These are phyloP conservation scores for Thuja plicata DNA, from an alignment of 83 land plant genomes.

Conservation along the genomic window DNA sequence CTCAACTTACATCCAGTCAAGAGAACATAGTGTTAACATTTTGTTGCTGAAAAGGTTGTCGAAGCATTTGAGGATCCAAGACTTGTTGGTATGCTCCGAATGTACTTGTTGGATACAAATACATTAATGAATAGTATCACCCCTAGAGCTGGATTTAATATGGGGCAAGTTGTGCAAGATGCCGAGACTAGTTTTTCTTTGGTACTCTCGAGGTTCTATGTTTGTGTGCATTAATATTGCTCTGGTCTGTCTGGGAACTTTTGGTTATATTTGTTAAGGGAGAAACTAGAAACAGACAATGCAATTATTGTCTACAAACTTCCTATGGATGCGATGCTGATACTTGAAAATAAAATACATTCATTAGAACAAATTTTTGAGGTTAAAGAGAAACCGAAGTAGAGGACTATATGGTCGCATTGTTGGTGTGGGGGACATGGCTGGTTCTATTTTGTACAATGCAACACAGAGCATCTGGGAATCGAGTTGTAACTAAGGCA, in stretches of 20 bases:
- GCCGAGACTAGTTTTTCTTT: slow-evolving; percentile 91
- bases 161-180: slow-evolving; percentile 99
- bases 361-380: slow-evolving; percentile 76
- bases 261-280: slow-evolving; percentile 80
- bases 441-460: slow-evolving; percentile 68
- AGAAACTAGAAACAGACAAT: slow-evolving; percentile 32
- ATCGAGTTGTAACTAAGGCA: too few relatives aligned
- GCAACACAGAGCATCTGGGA: slow-evolving; percentile 28
- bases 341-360: slow-evolving; percentile 84
- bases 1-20: slow-evolving; percentile 61
- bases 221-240: slow-evolving; percentile 84
- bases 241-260: slow-evolving; percentile 90
- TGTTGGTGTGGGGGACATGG: slow-evolving; percentile 83
- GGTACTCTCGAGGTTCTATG: slow-evolving; percentile 98
- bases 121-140: slow-evolving; percentile 60
- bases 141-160: slow-evolving; percentile 85
- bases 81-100: slow-evolving; percentile 90
- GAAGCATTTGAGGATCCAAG: slow-evolving; percentile 98
- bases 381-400: slow-evolving; percentile 83
- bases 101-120: slow-evolving; percentile 75
- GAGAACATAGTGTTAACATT: slow-evolving; percentile 66
- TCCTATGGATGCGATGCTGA: slow-evolving; percentile 70
- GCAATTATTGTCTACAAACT: slow-evolving; percentile 73
- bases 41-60: slow-evolving; percentile 88
- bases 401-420: slow-evolving; percentile 93